A percentile compares a stretch with the other conserved stretches of the same genome.
Conservation (phyloP, 116 monocot genomes). For the Papilionanthe hybrid region DNA sequence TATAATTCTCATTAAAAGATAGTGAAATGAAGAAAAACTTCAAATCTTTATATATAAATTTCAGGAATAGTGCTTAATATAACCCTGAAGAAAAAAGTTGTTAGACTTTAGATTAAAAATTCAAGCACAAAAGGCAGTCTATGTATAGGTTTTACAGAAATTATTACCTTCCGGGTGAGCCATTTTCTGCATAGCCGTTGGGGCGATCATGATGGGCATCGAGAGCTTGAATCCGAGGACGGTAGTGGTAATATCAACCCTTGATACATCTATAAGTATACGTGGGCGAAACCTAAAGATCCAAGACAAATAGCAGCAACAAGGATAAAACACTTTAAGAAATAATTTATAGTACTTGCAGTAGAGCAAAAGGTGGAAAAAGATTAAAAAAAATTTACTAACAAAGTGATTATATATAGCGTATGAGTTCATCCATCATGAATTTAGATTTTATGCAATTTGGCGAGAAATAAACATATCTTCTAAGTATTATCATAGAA, state of each 20-base stretch:
- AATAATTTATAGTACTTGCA: not conserved
- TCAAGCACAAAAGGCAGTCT: not conserved
- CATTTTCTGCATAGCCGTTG: conserved; percentile 60
- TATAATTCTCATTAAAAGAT: not conserved
- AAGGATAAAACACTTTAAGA: not conserved
- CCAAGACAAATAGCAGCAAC: conserved; percentile 1
- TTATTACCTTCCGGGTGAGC: conserved; percentile 50
- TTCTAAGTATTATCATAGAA: not conserved
- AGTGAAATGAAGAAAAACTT: not conserved
- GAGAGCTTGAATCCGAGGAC: conserved; percentile 54
- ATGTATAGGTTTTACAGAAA: not conserved
- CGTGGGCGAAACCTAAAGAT: conserved; percentile 44
- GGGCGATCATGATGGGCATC: conserved; percentile 64
- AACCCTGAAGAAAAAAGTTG: not conserved
- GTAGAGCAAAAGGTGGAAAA: not conserved
- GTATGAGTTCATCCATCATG: not conserved
- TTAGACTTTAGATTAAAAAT: not conserved
- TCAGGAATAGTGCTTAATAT: not conserved
- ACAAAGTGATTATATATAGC: not conserved
- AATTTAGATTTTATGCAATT: not conserved
- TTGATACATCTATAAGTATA: conserved; percentile 47
- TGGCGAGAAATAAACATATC: not conserved
- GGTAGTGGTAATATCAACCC: conserved; percentile 39
- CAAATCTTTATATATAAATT: not conserved
- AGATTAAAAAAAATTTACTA: not conserved